Evolutionary conservation across 2,329 filamentous ascomycete species (phyloP).

Genomic region (Botrytis aclada): DNA sequence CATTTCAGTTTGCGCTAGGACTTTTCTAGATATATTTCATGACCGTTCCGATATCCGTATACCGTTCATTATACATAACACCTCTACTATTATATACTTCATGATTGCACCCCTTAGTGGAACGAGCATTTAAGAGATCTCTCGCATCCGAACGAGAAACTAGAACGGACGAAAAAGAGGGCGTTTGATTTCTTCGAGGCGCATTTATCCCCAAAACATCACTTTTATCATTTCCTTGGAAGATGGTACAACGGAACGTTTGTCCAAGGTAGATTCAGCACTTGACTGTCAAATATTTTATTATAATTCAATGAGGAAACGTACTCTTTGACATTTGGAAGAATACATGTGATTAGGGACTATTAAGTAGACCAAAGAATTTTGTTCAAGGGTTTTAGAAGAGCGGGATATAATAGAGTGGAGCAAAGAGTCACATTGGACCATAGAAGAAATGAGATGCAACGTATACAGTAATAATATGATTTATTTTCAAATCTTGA

Average conservation of each 20-base stretch:
- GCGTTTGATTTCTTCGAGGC: neutral
- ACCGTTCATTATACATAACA: neutral
- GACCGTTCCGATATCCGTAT: neutral
- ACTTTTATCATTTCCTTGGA: neutral
- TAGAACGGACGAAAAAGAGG: neutral
- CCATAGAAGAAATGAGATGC: neutral
- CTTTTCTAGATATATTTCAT: constrained; percentile 11
- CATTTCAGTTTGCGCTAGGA: constrained; percentile 21
- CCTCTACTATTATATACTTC: neutral
- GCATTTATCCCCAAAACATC: neutral
- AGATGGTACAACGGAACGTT: neutral
- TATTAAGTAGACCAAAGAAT: neutral
- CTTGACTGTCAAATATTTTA: neutral
- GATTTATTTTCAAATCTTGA: neutral
- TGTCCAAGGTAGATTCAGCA: neutral
- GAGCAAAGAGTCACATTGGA: neutral
- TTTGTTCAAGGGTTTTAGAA: neutral
- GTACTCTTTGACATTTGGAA: neutral
- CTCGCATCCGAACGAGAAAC: neutral
- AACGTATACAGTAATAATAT: neutral
- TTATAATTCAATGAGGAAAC: neutral
- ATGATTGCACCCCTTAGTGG: neutral
- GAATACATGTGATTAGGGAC: neutral
- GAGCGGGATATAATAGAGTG: neutral
- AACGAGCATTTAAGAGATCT: neutral